Conservation (phyloP, 352 stramenopile species). For the Globisporangium parvum region DNA sequence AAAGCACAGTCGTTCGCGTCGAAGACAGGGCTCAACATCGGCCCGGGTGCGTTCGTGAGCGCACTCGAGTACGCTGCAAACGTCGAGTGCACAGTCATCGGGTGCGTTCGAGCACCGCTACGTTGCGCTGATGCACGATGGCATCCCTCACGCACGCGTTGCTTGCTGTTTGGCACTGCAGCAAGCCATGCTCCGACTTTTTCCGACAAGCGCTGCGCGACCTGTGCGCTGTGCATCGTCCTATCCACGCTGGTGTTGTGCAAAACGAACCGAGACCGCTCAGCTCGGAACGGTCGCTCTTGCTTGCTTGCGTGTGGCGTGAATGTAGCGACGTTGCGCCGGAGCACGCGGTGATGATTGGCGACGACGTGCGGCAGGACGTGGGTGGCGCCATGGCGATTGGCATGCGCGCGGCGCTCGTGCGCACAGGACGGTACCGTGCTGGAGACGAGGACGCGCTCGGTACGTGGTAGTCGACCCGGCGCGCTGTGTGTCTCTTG, state of each 20-base stretch:
- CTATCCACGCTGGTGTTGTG: background rate
- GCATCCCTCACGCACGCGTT: background rate
- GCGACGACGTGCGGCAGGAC: constrained; percentile 50
- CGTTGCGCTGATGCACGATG: too few relatives aligned
- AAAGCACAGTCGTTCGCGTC: constrained; percentile 46
- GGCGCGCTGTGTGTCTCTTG: background rate
- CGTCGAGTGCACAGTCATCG: constrained; percentile 36
- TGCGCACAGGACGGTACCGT: constrained; percentile 52
- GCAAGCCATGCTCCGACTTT: constrained; percentile 42
- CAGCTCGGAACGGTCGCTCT: too few relatives aligned
- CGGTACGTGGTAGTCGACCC: background rate
- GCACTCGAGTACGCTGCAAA: constrained; percentile 40
- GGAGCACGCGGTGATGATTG: constrained; percentile 44
- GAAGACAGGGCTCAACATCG: constrained; percentile 42
- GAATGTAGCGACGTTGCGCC: constrained; percentile 22
- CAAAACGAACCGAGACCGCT: too few relatives aligned
- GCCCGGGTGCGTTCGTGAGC: constrained; percentile 48
- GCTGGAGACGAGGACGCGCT: constrained; percentile 21
- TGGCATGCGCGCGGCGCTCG: constrained; percentile 36
- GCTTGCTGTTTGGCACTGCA: background rate
- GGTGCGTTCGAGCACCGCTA: constrained; percentile 13
- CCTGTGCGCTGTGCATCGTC: constrained; percentile 20
- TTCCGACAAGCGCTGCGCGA: constrained; percentile 36
- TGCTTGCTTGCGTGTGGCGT: background rate
- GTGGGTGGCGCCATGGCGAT: constrained; percentile 34